Conservation (phyloP, 2,329 filamentous ascomycete genomes). For the Ceratocystis smalleyi region DNA sequence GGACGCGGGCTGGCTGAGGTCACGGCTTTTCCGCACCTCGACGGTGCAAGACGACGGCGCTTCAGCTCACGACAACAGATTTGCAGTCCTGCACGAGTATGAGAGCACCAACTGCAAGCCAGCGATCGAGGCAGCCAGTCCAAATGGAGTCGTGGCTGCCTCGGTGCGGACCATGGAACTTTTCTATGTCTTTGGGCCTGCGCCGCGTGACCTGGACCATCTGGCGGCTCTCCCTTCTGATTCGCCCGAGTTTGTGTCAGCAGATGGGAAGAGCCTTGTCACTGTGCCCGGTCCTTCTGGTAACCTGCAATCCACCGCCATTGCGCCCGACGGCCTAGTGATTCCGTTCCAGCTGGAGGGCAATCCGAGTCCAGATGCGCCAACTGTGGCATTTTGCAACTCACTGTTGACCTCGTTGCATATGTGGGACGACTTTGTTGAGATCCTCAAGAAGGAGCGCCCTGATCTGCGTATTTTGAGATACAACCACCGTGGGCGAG, state of each 20-base stretch:
- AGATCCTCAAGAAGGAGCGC: slow-evolving; percentile 41
- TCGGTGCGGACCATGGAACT: slow-evolving; percentile 49
- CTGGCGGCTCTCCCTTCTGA: slow-evolving; percentile 35
- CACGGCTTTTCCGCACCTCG: slow-evolving; percentile 48
- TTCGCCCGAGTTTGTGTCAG: slow-evolving; percentile 34
- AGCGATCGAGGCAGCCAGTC: slow-evolving; percentile 42
- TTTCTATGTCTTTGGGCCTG: slow-evolving; percentile 67
- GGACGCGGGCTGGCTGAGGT: slow-evolving; percentile 58
- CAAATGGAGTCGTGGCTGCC: slow-evolving; percentile 43
- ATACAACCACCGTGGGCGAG: slow-evolving; percentile 60
- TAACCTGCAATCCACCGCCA: slow-evolving; percentile 46
- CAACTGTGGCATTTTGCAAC: slow-evolving; percentile 61
- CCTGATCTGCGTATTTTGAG: slow-evolving; percentile 58
- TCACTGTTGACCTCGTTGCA: slow-evolving; percentile 61
- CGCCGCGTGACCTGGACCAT: slow-evolving; percentile 49
- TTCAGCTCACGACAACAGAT: slow-evolving; percentile 35
- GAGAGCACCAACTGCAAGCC: slow-evolving; percentile 21
- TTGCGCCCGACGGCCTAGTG: slow-evolving; percentile 47
- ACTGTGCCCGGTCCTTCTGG: slow-evolving; percentile 33
- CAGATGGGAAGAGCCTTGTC: slow-evolving; percentile 28
- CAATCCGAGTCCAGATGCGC: slow-evolving; percentile 47
- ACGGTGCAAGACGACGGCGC: slow-evolving; percentile 41
- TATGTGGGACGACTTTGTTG: slow-evolving; percentile 68
- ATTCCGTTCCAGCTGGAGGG: slow-evolving; percentile 67
- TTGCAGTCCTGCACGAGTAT: slow-evolving; percentile 59